Evolutionary conservation across 2,329 filamentous ascomycete genomes (phyloP).

Genomic region (Pestalotiopsis sp.): DNA sequence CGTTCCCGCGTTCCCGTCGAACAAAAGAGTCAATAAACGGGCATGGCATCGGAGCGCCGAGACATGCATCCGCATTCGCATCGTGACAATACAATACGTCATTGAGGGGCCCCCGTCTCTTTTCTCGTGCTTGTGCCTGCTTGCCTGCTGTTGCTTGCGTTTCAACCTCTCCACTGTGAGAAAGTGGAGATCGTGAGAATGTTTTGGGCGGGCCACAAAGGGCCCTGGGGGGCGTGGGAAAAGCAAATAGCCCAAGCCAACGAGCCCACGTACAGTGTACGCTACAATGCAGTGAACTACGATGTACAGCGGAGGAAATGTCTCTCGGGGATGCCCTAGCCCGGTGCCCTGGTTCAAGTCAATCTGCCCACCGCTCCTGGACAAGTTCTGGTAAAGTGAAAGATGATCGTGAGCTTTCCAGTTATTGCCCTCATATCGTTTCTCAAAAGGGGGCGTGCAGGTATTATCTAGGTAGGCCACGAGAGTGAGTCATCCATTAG

Average conservation of each 20-base stretch:
- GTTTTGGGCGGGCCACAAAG: not conserved
- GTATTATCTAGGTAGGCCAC: not conserved
- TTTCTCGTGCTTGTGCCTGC: too few relatives aligned
- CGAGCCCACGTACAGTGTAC: too few relatives aligned
- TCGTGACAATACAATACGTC: not conserved
- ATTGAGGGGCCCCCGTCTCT: slow-evolving; percentile 3
- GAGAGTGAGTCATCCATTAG: not conserved
- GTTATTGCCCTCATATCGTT: not conserved
- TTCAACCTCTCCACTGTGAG: slow-evolving; percentile 2
- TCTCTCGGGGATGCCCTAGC: too few relatives aligned
- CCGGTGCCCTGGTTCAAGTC: too few relatives aligned
- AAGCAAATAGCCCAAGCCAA: not conserved
- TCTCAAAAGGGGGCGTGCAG: not conserved
- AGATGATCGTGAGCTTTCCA: not conserved
- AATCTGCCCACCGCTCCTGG: not conserved
- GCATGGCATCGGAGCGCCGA: not conserved
- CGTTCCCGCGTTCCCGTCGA: too few relatives aligned
- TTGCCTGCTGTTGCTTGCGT: not conserved
- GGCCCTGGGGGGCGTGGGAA: not conserved
- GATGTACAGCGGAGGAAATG: too few relatives aligned
- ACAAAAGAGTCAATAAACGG: not conserved
- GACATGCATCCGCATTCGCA: not conserved
- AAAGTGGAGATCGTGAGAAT: not conserved
- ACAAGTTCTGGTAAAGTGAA: not conserved
- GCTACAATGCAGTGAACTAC: too few relatives aligned